These are phyloP conservation scores for Lentinula raphanica DNA, from an alignment of 768 basidiomycete genomes.

Conservation along the genomic window DNA sequence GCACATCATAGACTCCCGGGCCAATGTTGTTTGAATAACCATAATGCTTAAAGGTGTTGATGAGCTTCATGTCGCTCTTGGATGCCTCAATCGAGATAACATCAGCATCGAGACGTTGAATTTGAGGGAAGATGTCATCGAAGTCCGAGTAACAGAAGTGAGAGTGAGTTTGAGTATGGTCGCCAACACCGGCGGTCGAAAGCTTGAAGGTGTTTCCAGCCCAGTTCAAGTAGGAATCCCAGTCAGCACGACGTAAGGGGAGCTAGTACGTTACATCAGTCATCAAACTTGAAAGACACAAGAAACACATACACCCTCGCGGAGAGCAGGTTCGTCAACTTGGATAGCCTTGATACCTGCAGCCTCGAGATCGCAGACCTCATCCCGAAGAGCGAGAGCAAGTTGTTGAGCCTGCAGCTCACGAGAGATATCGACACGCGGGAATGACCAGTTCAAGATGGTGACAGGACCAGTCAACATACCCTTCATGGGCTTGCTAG, in stretches of 20 bases:
- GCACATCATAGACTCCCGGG: slow-evolving; percentile 98
- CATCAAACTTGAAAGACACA: slow-evolving; percentile 1
- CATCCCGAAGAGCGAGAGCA: slow-evolving; percentile 95
- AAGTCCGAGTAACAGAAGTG: slow-evolving; percentile 99
- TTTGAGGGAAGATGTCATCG: slow-evolving; percentile 96
- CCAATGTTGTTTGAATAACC: slow-evolving; percentile 97
- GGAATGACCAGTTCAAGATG: slow-evolving; percentile 99
- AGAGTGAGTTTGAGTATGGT: slow-evolving; percentile 94
- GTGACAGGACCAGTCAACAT: slow-evolving; percentile 99
- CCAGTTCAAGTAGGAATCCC: slow-evolving; percentile 96
- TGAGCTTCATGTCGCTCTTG: slow-evolving; percentile 97
- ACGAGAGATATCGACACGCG: slow-evolving; percentile 93
- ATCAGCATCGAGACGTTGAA: slow-evolving; percentile 94
- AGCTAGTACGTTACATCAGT: slow-evolving; percentile 43
- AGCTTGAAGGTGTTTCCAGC: slow-evolving; percentile 99
- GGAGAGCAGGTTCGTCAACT: slow-evolving; percentile 99
- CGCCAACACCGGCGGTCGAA: slow-evolving; percentile 90
- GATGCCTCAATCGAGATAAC: slow-evolving; percentile 99
- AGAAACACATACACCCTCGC: slow-evolving; percentile 77
- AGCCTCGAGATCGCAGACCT: slow-evolving; percentile 94
- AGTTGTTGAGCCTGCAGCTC: slow-evolving; percentile 98
- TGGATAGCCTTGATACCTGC: slow-evolving; percentile 97
- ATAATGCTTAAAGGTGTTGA: slow-evolving; percentile 91
- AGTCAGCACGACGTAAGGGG: slow-evolving; percentile 93
- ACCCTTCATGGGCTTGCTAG: slow-evolving; percentile 96